phyloP scores from a whole-genome alignment of 2,329 filamentous ascomycete genomes.

The Monosporascus sp. region DNA sequence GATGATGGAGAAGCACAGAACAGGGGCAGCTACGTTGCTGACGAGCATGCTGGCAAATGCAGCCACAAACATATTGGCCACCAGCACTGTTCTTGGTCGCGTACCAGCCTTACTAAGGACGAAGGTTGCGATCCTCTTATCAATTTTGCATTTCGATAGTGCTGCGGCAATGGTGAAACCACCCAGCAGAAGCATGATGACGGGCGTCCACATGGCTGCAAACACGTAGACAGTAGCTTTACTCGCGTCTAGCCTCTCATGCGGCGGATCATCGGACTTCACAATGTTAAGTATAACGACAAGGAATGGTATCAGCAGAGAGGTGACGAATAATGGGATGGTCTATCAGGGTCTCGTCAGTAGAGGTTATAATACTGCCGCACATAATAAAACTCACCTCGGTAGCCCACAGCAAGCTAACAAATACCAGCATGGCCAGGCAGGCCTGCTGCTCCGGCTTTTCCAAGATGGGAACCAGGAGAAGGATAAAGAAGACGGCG shows the following conservation, averaged over 20 bases:
- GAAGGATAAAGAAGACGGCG: conserved; percentile 65
- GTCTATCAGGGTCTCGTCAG: conserved; percentile 46
- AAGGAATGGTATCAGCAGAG: conserved; percentile 86
- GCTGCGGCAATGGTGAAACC: conserved; percentile 95
- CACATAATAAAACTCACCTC: conserved; percentile 54
- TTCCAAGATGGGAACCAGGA: conserved; percentile 77
- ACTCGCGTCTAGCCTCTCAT: conserved; percentile 70
- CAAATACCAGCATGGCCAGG: conserved; percentile 86
- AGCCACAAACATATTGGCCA: conserved; percentile 98
- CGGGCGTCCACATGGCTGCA: conserved; percentile 96
- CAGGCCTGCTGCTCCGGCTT: conserved; percentile 93
- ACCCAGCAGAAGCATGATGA: conserved; percentile 95
- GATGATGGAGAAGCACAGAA: conserved; percentile 96
- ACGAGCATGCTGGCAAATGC: conserved; percentile 99
- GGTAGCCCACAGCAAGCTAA: conserved; percentile 92
- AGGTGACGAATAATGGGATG: conserved; percentile 95
- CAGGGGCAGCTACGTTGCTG: conserved; percentile 94
- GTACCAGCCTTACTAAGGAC: conserved; percentile 95
- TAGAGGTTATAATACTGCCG: neutral
- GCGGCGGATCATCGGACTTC: conserved; percentile 63
- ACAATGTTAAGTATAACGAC: conserved; percentile 84
- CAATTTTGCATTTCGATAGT: conserved; percentile 94
- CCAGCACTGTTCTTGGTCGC: conserved; percentile 76
- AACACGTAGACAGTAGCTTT: conserved; percentile 81
- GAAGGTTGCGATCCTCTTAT: conserved; percentile 94